Percentiles rank a stretch among this genome's conserved stretches.
Conservation (phyloP, 352 stramenopile species). For the Pythium vanterpoolii region DNA sequence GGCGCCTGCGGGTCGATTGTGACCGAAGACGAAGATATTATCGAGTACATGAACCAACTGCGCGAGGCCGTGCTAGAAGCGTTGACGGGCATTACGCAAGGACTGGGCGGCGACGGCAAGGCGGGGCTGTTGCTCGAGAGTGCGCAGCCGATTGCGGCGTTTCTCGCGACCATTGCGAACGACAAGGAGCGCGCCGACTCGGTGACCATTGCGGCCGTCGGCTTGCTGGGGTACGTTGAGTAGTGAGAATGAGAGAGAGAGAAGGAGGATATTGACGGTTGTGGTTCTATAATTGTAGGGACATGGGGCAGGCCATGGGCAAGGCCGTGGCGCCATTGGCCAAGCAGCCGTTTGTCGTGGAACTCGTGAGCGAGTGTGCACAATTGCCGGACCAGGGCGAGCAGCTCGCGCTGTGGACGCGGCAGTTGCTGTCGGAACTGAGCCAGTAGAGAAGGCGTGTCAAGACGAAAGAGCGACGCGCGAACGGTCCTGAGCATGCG, state of each 20-base stretch:
- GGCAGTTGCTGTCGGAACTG: slow-evolving; percentile 72
- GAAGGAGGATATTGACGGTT: slow-evolving; percentile 12
- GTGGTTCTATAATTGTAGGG: slow-evolving; percentile 37
- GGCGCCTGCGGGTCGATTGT: slow-evolving; percentile 81
- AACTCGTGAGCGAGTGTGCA: slow-evolving; percentile 72
- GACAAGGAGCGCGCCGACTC: slow-evolving; percentile 80
- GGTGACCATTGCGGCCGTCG: slow-evolving; percentile 91
- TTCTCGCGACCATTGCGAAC: slow-evolving; percentile 84
- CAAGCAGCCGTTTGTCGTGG: slow-evolving; percentile 66
- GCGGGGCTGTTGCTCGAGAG: slow-evolving; percentile 80
- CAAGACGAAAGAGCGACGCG: slow-evolving; percentile 30
- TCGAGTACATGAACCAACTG: slow-evolving; percentile 97
- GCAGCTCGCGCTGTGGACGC: slow-evolving; percentile 70
- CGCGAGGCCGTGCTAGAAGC: slow-evolving; percentile 95
- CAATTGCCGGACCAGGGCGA: slow-evolving; percentile 61
- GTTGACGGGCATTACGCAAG: slow-evolving; percentile 96
- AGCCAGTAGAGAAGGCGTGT: slow-evolving; percentile 18
- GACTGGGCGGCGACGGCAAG: slow-evolving; percentile 89
- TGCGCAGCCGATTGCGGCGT: slow-evolving; percentile 83
- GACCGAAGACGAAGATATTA: slow-evolving; percentile 96
- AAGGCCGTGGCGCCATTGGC: slow-evolving; percentile 57
- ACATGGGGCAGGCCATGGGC: slow-evolving; percentile 80
- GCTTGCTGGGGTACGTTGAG: slow-evolving; percentile 79
- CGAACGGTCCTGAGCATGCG: slow-evolving; percentile 11
- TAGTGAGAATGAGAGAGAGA: not conserved